These are phyloP conservation scores for Termitomyces sp. DNA, from an alignment of 768 basidiomycete genomes.

Conservation along the genomic window DNA sequence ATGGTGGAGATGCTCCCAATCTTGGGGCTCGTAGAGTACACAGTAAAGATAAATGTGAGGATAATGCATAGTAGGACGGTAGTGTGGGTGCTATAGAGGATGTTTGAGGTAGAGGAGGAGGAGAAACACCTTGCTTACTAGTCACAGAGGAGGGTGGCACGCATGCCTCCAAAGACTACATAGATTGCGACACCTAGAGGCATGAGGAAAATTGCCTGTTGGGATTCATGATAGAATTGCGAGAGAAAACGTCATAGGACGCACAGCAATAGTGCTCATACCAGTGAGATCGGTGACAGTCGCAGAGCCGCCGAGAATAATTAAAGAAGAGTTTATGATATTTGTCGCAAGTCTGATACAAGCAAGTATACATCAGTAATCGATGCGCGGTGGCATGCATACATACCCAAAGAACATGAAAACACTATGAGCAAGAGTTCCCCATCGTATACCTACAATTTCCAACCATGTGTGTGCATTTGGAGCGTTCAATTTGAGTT, in stretches of 20 bases:
- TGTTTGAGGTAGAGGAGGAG: not conserved
- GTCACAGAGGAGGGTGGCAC: constrained; percentile 80
- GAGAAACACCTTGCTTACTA: constrained; percentile 45
- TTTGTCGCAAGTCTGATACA: constrained; percentile 73
- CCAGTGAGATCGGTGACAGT: constrained; percentile 87
- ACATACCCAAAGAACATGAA: constrained; percentile 84
- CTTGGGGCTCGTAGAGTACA: constrained; percentile 62
- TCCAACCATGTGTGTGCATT: constrained; percentile 87
- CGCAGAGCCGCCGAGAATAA: constrained; percentile 76
- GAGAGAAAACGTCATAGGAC: not conserved
- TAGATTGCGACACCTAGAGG: constrained; percentile 87
- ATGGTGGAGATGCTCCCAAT: constrained; percentile 77
- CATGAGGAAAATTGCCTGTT: constrained; percentile 81
- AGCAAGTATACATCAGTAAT: not conserved
- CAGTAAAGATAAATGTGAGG: constrained; percentile 66
- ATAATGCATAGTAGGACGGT: constrained; percentile 46
- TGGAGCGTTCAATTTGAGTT: constrained; percentile 88
- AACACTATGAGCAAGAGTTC: constrained; percentile 66
- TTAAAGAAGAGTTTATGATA: constrained; percentile 86
- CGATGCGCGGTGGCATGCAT: not conserved
- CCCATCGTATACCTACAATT: constrained; percentile 80
- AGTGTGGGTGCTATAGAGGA: constrained; percentile 66
- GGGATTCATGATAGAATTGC: not conserved
- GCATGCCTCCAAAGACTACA: constrained; percentile 83
- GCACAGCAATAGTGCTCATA: constrained; percentile 78